Evolutionary conservation across 441 rosid genomes (phyloP), one percentile per base, ranked within the genome.

Genomic region (Erysimum cheiri): DNA sequence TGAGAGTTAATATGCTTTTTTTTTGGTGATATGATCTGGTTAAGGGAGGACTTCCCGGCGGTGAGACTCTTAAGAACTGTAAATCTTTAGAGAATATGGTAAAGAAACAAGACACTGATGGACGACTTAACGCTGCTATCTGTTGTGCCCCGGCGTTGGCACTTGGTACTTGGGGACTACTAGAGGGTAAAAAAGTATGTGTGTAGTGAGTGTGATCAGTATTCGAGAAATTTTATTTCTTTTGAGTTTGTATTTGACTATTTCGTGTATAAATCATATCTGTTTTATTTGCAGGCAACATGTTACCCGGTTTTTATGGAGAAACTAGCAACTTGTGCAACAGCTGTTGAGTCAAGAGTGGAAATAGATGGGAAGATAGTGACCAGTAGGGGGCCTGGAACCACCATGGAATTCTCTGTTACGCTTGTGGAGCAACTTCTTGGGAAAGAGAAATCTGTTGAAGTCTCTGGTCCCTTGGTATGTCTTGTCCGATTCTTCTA

Each of bases 351-450:
- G 72, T 87, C 96, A 28, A 85, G 98, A 72, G 98, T 93, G 60
- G 91, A 91, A 57, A 77, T 75, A 61, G 98, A 93, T 71, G 95
- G 97, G 24, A 78, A 64, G 62, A 83, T 81, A 39, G 84, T 93
- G 14, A 93, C 98, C 12, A 93, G 97, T 73, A 87, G 96, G 48
- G 97, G 95, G 26, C 97, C 98, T 49, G 97, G 96, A 67, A 93
- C 97, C 63, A 88, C 97, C 22, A 84, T 93, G 91, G 95, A 93
- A 77, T 93, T 85, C 82, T 84, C 97, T 52, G 85, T 93, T 36
- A 79, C 87, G 10, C 80, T 93, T 40, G 87, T 89, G 37, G 93
- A 88, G 74, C 86, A 85, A 55, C 69, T 93, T 79, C 86, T 71
- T 64, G 98, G 97, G 35, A 87, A 89, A 85, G 95, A 84, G 19